Conservation (phyloP, 176 grass and related monocot genomes). For the Bolboschoenus planiculmis region DNA sequence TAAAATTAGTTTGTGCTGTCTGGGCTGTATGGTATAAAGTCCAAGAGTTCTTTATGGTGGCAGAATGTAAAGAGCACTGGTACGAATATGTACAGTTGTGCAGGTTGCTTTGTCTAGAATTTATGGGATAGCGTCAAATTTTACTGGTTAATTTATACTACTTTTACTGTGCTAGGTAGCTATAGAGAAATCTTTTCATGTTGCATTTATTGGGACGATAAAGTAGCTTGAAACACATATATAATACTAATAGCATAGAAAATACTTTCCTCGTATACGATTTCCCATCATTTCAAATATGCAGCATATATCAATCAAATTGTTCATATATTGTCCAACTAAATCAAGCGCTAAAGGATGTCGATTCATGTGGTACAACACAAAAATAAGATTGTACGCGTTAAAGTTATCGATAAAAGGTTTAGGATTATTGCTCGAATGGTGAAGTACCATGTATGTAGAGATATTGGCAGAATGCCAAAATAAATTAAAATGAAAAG, state of each 20-base stretch:
- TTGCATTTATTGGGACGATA: conserved; percentile 22
- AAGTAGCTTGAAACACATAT: conserved; percentile 21
- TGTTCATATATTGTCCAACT: not conserved
- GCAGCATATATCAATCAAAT: not conserved
- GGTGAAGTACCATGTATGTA: too few relatives aligned
- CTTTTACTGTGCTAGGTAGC: conserved; percentile 27
- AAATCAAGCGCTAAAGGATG: not conserved
- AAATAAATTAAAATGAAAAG: not conserved
- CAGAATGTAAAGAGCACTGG: conserved; percentile 52
- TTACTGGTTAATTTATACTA: conserved; percentile 37
- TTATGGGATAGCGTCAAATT: conserved; percentile 39
- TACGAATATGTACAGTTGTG: conserved; percentile 39
- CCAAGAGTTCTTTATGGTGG: conserved; percentile 60
- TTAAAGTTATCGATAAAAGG: not conserved
- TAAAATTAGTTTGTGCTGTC: conserved; percentile 47
- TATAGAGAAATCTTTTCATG: conserved; percentile 21
- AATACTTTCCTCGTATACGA: not conserved
- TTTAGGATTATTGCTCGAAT: not conserved
- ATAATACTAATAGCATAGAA: not conserved
- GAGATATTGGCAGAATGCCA: not conserved
- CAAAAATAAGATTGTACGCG: not conserved
- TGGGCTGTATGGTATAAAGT: conserved; percentile 37
- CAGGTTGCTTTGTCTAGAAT: conserved; percentile 46
- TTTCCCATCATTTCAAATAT: not conserved
- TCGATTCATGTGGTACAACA: not conserved